Conservation (phyloP, 306 rosid species). For the Alnus rubra region DNA sequence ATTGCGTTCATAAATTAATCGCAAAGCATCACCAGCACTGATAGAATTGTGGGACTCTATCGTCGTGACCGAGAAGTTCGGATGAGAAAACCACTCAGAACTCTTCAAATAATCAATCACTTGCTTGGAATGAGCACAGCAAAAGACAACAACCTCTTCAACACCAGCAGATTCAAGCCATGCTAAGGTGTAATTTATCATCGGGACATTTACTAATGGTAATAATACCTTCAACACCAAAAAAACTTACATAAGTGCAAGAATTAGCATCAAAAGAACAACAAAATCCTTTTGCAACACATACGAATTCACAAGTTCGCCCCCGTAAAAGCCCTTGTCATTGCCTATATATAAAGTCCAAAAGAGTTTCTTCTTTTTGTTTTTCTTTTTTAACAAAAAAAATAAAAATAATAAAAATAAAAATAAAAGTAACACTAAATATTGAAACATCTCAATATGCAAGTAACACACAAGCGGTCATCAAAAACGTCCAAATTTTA, state of each 20-base stretch:
- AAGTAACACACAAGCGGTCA: background rate
- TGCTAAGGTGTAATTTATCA: slow-evolving; percentile 83
- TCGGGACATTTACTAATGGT: slow-evolving; percentile 82
- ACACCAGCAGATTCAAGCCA: slow-evolving; percentile 99
- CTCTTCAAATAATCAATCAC: slow-evolving; percentile 76
- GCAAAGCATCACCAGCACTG: slow-evolving; percentile 93
- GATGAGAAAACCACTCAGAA: slow-evolving; percentile 80
- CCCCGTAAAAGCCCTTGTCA: background rate
- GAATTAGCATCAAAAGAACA: background rate
- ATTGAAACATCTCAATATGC: background rate
- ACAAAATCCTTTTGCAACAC: background rate
- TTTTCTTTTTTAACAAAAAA: background rate
- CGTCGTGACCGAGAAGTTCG: slow-evolving; percentile 64
- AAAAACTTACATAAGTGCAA: background rate
- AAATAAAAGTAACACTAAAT: background rate
- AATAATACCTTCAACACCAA: slow-evolving; percentile 60
- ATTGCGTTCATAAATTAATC: slow-evolving; percentile 85
- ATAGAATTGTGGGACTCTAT: slow-evolving; percentile 87
- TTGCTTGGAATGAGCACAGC: slow-evolving; percentile 91
- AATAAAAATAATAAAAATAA: no score
- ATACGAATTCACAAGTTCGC: background rate
- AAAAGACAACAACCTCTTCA: slow-evolving; percentile 93
- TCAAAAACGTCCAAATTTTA: background rate
- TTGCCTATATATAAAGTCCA: background rate
- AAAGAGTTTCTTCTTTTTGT: background rate